phyloP scores from a whole-genome alignment of 345 rosid species.

The Chamaenerion angustifolium region DNA sequence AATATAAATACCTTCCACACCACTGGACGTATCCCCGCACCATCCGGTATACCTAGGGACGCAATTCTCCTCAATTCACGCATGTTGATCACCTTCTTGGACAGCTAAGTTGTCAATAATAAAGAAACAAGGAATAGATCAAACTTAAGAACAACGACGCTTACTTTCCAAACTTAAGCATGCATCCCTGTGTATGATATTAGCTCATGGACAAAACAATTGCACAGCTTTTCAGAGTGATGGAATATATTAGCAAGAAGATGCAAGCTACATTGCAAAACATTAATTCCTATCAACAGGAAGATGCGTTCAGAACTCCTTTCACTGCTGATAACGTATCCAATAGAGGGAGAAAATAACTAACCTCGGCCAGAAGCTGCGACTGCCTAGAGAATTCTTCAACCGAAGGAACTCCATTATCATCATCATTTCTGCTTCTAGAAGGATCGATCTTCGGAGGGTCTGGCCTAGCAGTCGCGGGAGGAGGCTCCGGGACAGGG shows the following conservation, averaged over 20 bases:
- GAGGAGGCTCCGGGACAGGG: constrained; percentile 13
- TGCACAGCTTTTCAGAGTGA: too few relatives aligned
- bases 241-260: too few relatives aligned
- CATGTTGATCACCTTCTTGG: constrained; percentile 71
- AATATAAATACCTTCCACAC: constrained; percentile 63
- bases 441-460: background rate
- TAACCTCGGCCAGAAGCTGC: constrained; percentile 69
- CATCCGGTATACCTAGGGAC: constrained; percentile 77
- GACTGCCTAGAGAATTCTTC: constrained; percentile 70
- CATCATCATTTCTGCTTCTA: constrained; percentile 12
- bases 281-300: too few relatives aligned
- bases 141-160: background rate
- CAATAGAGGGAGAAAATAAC: background rate
- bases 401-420: constrained; percentile 24
- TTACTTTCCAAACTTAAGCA: background rate
- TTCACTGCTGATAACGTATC: background rate
- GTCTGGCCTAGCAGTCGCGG: background rate
- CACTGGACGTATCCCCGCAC: constrained; percentile 64
- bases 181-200: background rate
- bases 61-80: constrained; percentile 68
- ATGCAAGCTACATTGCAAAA: too few relatives aligned
- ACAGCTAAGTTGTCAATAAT: constrained; percentile 28
- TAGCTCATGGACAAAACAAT: too few relatives aligned
- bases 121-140: background rate
- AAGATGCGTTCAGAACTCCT: too few relatives aligned